Evolutionary conservation across 2,329 filamentous ascomycete genomes (phyloP).

Genomic region (Fonsecaea monophora): DNA sequence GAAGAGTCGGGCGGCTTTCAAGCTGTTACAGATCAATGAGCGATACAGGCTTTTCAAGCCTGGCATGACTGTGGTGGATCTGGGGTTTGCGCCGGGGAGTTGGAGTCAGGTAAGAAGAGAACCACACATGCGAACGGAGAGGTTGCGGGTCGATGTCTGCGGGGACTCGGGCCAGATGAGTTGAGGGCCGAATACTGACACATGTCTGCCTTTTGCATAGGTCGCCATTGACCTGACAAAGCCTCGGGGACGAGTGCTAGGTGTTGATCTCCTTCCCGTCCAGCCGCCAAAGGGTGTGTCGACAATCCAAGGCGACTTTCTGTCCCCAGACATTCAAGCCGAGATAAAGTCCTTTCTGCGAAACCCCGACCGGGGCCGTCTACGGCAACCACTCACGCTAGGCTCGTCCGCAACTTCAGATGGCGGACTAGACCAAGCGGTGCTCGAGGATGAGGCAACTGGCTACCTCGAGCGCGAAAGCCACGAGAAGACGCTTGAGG

Average conservation of each 20-base stretch:
- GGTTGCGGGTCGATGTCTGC: neutral
- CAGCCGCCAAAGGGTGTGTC: constrained; percentile 91
- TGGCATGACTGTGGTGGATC: constrained; percentile 86
- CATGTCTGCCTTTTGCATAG: constrained; percentile 51
- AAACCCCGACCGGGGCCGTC: constrained; percentile 66
- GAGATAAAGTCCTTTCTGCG: constrained; percentile 78
- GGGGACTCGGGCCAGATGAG: neutral
- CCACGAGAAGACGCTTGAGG: constrained; percentile 42
- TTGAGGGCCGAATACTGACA: constrained; percentile 8
- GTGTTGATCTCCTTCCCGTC: constrained; percentile 92
- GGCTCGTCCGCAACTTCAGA: neutral
- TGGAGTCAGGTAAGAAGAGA: constrained; percentile 67
- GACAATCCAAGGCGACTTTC: constrained; percentile 92
- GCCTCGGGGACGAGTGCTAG: constrained; percentile 79
- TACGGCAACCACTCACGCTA: constrained; percentile 44
- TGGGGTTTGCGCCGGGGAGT: constrained; percentile 80
- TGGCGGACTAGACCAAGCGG: constrained; percentile 10
- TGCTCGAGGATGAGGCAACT: constrained; percentile 36
- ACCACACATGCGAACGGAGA: neutral
- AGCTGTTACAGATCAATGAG: constrained; percentile 86
- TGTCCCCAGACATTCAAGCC: constrained; percentile 74
- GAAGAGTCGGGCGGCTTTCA: constrained; percentile 92
- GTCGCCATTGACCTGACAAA: constrained; percentile 80
- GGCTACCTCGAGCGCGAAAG: constrained; percentile 38
- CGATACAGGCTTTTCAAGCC: constrained; percentile 79